phyloP scores from a whole-genome alignment of 352 stramenopile species.

The Pythium inflatum region DNA sequence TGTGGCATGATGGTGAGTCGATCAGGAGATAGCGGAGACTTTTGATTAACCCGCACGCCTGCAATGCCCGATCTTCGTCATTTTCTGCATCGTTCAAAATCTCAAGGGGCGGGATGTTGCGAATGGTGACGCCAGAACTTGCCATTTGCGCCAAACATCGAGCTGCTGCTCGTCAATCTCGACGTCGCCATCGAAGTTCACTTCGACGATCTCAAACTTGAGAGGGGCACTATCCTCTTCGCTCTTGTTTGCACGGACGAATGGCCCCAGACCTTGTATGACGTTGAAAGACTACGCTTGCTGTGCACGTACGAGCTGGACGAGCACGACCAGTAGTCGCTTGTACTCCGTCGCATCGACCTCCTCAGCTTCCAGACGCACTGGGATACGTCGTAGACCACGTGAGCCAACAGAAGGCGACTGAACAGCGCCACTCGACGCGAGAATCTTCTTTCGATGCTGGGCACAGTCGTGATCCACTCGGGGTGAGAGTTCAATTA shows the following conservation, averaged over 20 bases:
- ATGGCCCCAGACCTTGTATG: too few species aligned
- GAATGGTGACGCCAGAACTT: background rate
- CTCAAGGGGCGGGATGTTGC: background rate
- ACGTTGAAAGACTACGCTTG: too few species aligned
- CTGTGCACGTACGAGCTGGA: background rate
- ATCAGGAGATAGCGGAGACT: background rate
- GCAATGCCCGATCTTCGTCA: background rate
- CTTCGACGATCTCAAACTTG: background rate
- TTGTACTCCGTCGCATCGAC: background rate
- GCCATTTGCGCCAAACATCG: background rate
- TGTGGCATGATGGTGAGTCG: background rate
- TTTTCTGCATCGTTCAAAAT: background rate
- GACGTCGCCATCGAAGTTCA: background rate
- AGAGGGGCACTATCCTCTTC: background rate
- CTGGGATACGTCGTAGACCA: background rate
- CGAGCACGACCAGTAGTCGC: background rate
- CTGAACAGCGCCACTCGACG: background rate
- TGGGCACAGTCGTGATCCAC: background rate
- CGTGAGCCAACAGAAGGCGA: background rate
- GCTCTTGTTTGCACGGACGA: too few species aligned
- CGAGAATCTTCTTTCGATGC: background rate
- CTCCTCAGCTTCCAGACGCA: background rate
- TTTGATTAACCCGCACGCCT: background rate
- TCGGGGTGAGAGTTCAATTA: background rate
- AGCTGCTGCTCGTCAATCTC: background rate